Conservation (phyloP, 2,329 filamentous ascomycete species). For the Endocalyx cinctus region DNA sequence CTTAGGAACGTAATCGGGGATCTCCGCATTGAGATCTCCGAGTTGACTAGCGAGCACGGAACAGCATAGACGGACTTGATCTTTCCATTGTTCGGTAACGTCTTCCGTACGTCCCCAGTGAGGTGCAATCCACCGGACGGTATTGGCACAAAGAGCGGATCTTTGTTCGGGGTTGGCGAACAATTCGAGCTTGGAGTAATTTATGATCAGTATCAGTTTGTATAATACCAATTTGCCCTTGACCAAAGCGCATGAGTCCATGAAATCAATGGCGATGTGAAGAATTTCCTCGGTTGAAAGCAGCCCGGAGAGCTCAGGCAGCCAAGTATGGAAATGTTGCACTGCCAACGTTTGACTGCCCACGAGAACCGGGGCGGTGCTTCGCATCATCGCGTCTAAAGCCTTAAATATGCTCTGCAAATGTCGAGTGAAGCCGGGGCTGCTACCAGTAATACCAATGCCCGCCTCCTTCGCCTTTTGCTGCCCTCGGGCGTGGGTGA, state of each 20-base stretch:
- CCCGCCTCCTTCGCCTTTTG: slow-evolving; percentile 85
- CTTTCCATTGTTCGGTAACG: slow-evolving; percentile 81
- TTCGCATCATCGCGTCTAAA: slow-evolving; percentile 85
- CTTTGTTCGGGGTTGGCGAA: slow-evolving; percentile 77
- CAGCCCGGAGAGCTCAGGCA: slow-evolving; percentile 80
- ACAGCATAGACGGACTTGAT: slow-evolving; percentile 90
- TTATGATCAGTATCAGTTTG: slow-evolving; percentile 87
- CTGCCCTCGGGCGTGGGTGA: slow-evolving; percentile 80
- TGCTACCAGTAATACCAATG: slow-evolving; percentile 75
- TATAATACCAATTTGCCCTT: slow-evolving; percentile 90
- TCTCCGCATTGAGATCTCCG: slow-evolving; percentile 70
- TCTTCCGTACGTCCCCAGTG: slow-evolving; percentile 79
- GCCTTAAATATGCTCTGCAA: slow-evolving; percentile 85
- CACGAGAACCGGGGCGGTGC: slow-evolving; percentile 76
- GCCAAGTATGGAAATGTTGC: slow-evolving; percentile 94
- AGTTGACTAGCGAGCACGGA: slow-evolving; percentile 86
- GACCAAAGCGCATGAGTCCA: slow-evolving; percentile 82
- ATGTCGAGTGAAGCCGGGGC: slow-evolving; percentile 72
- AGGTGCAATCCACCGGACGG: slow-evolving; percentile 83
- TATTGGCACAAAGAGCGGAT: slow-evolving; percentile 71
- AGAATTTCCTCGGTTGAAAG: slow-evolving; percentile 80
- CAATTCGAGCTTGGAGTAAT: slow-evolving; percentile 77
- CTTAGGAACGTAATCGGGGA: slow-evolving; percentile 85
- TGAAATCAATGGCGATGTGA: slow-evolving; percentile 86
- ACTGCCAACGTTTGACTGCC: slow-evolving; percentile 93